Evolutionary conservation across 768 basidiomycete species (phyloP).

Genomic region (Lentinula sp.): DNA sequence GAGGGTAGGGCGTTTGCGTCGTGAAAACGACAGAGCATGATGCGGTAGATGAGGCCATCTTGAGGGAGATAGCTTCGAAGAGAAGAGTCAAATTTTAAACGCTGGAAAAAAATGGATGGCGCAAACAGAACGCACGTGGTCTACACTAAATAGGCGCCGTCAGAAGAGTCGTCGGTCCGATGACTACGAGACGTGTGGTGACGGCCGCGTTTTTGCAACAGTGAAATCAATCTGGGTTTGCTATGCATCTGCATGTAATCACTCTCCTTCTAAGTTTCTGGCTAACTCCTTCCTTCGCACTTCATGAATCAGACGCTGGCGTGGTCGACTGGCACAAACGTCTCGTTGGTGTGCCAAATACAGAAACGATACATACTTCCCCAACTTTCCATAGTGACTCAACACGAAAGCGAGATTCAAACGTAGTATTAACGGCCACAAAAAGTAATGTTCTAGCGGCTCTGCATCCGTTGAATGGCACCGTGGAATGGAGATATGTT

Average conservation of each 20-base stretch:
- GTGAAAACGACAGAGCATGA: slow-evolving; percentile 66
- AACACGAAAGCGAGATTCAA: slow-evolving; percentile 23
- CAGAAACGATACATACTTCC: slow-evolving; percentile 40
- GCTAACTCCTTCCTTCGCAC: slow-evolving; percentile 26
- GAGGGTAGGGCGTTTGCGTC: slow-evolving; percentile 64
- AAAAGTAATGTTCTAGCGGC: slow-evolving; percentile 74
- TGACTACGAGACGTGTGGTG: background rate
- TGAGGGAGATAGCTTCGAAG: background rate
- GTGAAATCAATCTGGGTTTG: background rate
- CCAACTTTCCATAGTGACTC: slow-evolving; percentile 50
- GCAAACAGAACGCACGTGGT: background rate
- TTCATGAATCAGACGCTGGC: slow-evolving; percentile 73
- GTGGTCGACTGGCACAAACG: slow-evolving; percentile 85
- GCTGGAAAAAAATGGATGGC: background rate
- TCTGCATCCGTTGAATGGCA: slow-evolving; percentile 60
- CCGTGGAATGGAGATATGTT: slow-evolving; percentile 77
- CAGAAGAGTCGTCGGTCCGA: background rate
- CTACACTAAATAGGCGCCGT: no score
- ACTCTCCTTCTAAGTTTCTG: background rate
- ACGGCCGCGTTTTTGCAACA: background rate
- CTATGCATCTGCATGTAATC: background rate
- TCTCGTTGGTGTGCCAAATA: slow-evolving; percentile 67
- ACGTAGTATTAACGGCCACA: slow-evolving; percentile 61
- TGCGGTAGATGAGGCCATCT: slow-evolving; percentile 17
- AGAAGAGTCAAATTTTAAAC: no score